Base-by-base conservation (phyloP, 2,329 filamentous ascomycete species). In the Colletotrichum caudatum region DNA sequence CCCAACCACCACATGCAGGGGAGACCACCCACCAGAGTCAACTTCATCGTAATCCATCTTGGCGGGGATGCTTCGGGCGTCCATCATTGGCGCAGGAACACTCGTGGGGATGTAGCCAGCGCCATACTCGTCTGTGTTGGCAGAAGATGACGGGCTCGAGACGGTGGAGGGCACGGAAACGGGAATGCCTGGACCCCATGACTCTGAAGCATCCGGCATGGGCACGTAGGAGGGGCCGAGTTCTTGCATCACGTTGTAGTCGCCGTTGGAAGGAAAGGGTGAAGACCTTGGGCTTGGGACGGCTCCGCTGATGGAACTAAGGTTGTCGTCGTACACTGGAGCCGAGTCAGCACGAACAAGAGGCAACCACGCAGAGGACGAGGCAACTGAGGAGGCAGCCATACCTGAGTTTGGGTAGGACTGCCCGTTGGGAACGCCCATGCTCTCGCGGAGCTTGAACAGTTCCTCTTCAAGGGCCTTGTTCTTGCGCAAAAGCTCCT, bases 381-480 rank as follows among this genome's bases (percentile, higher is more conserved):
- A 73, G 67, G 71, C 64, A 69, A 71, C 50, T 39, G 54, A 57
- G n/a, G 73, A 65, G 64, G 64, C 72, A 57, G 68, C 66, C 79
- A 74, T 83, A 84, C 83, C 81, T 78, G 82, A 78, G 64, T 79
- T 76, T 64, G 82, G 81, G 76, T 84, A 85, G 48, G 82, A 81
- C 37, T 82, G 80, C 56, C 79, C 81, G 66, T 80, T 78, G 50
- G 82, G 80, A 57, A 85, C 78, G 60, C 83, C 83, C 77, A 87
- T 79, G 73, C 78, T 82, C 74, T 87, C 82, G 74, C 81, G 82
- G 69, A 88, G 77, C 26, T 80, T 80, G 71, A 78, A 79, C 46
- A 89, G 78, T 79, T 90, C 86, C 37, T 86, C 82, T 77, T 90
- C 87, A 60, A 90, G 83, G 44, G 82, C 82, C 76, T 84, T 84